phyloP scores from a whole-genome alignment of 257 asterid species.

The Oldenlandia corymbosa region DNA sequence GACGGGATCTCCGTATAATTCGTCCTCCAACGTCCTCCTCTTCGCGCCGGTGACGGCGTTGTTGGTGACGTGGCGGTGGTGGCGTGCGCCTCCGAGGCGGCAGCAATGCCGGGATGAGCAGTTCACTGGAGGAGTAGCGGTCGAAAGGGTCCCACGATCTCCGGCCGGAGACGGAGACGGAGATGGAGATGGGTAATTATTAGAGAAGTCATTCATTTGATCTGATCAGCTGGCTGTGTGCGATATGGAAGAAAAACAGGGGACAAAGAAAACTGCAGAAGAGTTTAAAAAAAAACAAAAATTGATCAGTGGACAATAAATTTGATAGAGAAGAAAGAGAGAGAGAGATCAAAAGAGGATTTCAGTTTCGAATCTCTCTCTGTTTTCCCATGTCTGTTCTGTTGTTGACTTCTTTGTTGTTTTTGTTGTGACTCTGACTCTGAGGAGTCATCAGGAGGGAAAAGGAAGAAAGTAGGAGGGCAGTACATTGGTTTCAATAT shows the following conservation, averaged over 20 bases:
- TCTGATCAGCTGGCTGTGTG: background rate
- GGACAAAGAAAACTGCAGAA: constrained; percentile 6
- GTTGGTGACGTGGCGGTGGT: constrained; percentile 12
- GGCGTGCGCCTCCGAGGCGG: too few species aligned
- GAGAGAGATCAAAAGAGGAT: background rate
- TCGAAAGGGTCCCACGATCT: constrained; percentile 5
- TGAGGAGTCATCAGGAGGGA: background rate
- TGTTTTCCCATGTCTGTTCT: too few species aligned
- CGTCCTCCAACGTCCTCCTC: constrained; percentile 26
- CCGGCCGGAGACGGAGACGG: constrained; percentile 21
- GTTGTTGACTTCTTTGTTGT: too few species aligned
- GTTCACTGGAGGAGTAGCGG: background rate
- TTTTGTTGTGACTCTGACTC: too few species aligned
- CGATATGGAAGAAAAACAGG: background rate
- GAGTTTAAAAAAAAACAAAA: constrained; percentile 1
- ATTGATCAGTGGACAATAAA: background rate
- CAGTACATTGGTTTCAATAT: background rate
- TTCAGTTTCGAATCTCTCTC: too few species aligned
- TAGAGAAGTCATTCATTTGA: constrained; percentile 24
- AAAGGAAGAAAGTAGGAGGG: too few species aligned
- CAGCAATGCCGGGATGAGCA: background rate
- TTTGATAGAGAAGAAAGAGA: background rate
- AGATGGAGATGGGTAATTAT: too few species aligned
- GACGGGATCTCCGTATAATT: constrained; percentile 27
- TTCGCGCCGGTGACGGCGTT: background rate